phyloP scores from a whole-genome alignment of 257 asterid species.

The Solanum rostratum region DNA sequence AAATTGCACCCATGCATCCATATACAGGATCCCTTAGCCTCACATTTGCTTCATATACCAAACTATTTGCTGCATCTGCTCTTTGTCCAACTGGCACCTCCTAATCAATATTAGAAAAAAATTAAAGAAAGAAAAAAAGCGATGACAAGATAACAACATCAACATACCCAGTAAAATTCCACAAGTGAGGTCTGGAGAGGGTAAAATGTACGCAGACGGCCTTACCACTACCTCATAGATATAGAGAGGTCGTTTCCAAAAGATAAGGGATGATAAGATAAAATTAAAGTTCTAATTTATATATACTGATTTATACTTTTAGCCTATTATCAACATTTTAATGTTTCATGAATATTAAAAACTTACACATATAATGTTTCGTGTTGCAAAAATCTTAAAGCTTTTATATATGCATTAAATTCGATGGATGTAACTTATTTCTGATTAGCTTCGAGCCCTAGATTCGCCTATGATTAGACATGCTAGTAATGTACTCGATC shows the following conservation, averaged over 20 bases:
- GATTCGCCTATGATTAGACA: not conserved
- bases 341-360: not conserved
- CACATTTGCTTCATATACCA: conserved; percentile 86
- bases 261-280: not conserved
- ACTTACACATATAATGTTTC: not conserved
- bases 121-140: not conserved
- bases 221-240: no score
- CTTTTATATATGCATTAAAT: not conserved
- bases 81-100: conserved; percentile 72
- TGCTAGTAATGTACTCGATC: not conserved
- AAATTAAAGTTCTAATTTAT: not conserved
- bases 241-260: no score
- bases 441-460: not conserved
- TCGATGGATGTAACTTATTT: not conserved
- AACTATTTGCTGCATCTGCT: conserved; percentile 82
- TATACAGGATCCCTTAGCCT: conserved; percentile 83
- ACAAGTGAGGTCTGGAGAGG: no score
- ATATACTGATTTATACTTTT: not conserved
- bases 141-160: no score
- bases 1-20: conserved; percentile 96
- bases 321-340: not conserved
- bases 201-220: no score
- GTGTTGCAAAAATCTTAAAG: not conserved
- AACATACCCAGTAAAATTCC: no score
- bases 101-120: conserved; percentile 11